phyloP scores from a whole-genome alignment of 2,329 filamentous ascomycete genomes.

The Sarocladium oryzae region DNA sequence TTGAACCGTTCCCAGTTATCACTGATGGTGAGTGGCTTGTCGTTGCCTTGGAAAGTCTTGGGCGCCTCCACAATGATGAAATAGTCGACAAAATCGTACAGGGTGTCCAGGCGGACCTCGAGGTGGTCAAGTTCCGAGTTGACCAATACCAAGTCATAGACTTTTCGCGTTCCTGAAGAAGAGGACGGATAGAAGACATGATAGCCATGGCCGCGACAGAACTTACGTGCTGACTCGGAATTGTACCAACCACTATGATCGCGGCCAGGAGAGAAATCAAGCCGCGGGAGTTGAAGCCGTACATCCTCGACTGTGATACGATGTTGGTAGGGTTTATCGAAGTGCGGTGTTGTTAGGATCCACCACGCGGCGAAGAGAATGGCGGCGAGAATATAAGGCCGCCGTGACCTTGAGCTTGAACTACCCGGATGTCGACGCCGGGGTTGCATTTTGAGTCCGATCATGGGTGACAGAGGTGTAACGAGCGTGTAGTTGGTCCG shows the following conservation, averaged over 20 bases:
- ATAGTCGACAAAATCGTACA: constrained; percentile 54
- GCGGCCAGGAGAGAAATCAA: constrained; percentile 18
- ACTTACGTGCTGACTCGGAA: constrained; percentile 20
- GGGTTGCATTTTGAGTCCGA: constrained; percentile 7
- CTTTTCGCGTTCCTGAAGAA: constrained; percentile 11
- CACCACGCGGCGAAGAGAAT: constrained; percentile 2
- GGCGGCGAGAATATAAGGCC: constrained; percentile 1
- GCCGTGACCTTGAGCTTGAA: background rate
- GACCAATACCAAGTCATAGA: constrained; percentile 50
- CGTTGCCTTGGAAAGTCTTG: constrained; percentile 34
- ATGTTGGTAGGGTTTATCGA: constrained; percentile 9
- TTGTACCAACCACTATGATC: constrained; percentile 21
- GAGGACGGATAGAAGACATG: constrained; percentile 8
- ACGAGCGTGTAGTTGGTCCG: constrained; percentile 8
- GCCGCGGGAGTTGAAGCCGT: constrained; percentile 17
- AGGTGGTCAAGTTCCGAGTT: constrained; percentile 60
- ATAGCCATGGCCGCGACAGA: constrained; percentile 18
- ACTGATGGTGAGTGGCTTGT: constrained; percentile 32
- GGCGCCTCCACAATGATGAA: constrained; percentile 57
- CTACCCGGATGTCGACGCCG: constrained; percentile 4
- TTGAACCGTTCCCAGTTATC: constrained; percentile 44
- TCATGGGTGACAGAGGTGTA: constrained; percentile 4
- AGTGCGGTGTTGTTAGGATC: constrained; percentile 2
- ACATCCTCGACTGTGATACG: constrained; percentile 19
- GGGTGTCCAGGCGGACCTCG: constrained; percentile 54